Evolutionary conservation across 352 stramenopile species (phyloP), one percentile per base, ranked within the genome.

Genomic region (Albugo candida): DNA sequence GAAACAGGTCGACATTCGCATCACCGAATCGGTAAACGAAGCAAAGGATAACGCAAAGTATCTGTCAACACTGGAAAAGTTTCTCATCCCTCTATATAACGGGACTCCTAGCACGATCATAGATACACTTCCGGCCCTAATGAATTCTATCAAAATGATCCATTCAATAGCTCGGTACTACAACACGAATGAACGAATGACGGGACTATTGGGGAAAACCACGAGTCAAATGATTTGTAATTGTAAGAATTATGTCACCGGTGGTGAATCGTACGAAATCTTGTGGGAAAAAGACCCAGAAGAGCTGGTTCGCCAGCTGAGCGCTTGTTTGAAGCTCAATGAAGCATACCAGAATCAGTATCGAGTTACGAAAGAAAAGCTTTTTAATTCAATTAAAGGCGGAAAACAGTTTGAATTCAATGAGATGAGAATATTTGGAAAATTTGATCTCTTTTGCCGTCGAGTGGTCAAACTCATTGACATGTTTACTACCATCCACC

Each of bases 61-160:
- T 59, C 64, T 98, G 10, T 97, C 96, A 56, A 98, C 94, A 24
- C 71, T 99, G 5, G 94, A 98, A 51, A 95, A 96, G 49, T 98
- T 97, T 54, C 81, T 92, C 45, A 67, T 88, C 13, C 80, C 80
- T 16, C 55, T 92, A 13, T 92, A 92, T 48, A 94, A 79, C 16
- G 92, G 92, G 45, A 96, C 91, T 27, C 87, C 92, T 4, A 93
- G 86, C 49, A 93, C 86, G n/a, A 98, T 98, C 51, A 96, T 98
- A 49, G 94, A 99, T 67, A 97, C 93, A 42, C 67, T 99, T 13
- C 95, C 95, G 5, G 93, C 93, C 24, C 73, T 99, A 3, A 96
- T 98, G 69, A 98, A 98, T 67, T 97, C 86, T 24, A 98, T 99
- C 70, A 98, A 98, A 70, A 99, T 99, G 95, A 98, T 99, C 53